Evolutionary conservation across 805 yeast genomes (phyloP), one percentile per base, ranked within the genome.

Genomic region (Cyberlindnera petersonii): DNA sequence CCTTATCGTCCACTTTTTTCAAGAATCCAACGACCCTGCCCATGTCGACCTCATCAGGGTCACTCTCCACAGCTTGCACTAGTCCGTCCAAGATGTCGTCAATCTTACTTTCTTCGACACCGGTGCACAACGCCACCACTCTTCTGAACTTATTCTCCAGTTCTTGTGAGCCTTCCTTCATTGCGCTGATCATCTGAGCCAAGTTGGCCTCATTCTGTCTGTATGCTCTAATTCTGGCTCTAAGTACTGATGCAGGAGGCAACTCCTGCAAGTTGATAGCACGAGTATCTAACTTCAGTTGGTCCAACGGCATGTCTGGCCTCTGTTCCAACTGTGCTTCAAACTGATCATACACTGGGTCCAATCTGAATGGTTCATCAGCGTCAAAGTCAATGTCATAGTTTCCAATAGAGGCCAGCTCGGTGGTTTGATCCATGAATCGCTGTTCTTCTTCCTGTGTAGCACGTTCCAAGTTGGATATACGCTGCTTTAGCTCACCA

Each of bases 71-170:
- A 15, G 96, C 96, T 54, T 82, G 84, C 23, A 93, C 76, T 35
- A 91, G 69, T 5, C 91, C 95, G 48, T 86, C 93, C 35, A 91
- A 69, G 51, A 93, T 72, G 38, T 71, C 75, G 58, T 86, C 95
- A 23, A 93, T 94, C 46, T 79, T 82, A 37, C 74, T 75, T 38
- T 83, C 85, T 33, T 79, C 88, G 20, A 87, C 91, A 19, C 93
- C 93, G 4, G 96, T 84, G 66, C 98, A 89, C 36, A 87, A 68
- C 20, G 95, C 79, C 26, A 91, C 88, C 14, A 91, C 96, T 51
- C 85, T 74, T 52, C 93, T 80, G 65, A 88, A 93, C 60, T 91
- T 91, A 20, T 69, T 65, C 52, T 84, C 91, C 33, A 83, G 61
- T 39, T 70, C 76, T 16, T 69, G 61, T 15, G 82, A 77, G 9